Evolutionary conservation across 2,329 filamentous ascomycete genomes (phyloP).

Genomic region (Sarocladium brachiariae): DNA sequence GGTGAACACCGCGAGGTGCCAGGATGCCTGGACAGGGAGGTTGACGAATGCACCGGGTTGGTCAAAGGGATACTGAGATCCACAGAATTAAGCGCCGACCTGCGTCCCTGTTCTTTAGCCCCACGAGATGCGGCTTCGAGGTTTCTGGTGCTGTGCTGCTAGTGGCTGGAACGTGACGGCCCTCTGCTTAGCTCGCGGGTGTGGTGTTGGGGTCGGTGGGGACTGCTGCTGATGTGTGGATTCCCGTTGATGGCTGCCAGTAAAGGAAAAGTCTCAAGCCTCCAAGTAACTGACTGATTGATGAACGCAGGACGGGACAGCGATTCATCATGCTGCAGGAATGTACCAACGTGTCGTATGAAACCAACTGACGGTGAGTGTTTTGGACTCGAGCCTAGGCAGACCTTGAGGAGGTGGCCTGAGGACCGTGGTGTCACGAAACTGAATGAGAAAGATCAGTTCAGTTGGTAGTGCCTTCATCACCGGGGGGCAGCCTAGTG

Average conservation of each 20-base stretch:
- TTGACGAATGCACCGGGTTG: conserved; percentile 20
- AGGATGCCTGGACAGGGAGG: not conserved
- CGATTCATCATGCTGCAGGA: too few species aligned
- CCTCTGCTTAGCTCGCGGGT: conserved; percentile 6
- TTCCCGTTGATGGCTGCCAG: not conserved
- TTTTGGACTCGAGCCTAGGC: too few species aligned
- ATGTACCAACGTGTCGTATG: too few species aligned
- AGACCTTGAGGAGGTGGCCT: too few species aligned
- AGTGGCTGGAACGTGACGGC: conserved; percentile 4
- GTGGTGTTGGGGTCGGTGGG: not conserved
- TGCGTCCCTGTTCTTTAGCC: conserved; percentile 44
- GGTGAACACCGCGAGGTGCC: not conserved
- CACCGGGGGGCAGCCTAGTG: too few species aligned
- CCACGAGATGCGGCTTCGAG: conserved; percentile 23
- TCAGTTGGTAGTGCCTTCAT: too few species aligned
- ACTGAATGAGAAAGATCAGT: too few species aligned
- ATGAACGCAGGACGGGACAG: too few species aligned
- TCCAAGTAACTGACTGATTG: too few species aligned
- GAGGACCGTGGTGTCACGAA: too few species aligned
- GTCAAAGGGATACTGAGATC: conserved; percentile 32
- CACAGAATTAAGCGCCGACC: conserved; percentile 49
- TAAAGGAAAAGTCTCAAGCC: not conserved
- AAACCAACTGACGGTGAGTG: too few species aligned
- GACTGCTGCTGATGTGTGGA: not conserved
- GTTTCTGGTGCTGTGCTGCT: not conserved